phyloP scores from a whole-genome alignment of 2,329 filamentous ascomycete species.

The Botrytis elliptica region DNA sequence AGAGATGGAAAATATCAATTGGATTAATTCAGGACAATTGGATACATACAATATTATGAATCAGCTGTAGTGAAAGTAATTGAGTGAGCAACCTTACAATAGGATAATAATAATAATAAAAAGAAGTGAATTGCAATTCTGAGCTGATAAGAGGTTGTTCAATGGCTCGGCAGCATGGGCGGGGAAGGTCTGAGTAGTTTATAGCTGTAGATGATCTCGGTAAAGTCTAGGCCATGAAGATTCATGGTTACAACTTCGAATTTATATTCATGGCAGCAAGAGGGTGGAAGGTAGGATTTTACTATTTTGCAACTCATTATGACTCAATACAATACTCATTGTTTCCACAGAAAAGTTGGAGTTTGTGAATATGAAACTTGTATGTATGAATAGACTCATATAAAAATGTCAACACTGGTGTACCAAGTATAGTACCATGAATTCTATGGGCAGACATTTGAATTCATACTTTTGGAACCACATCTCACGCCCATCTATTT shows the following conservation, averaged over 20 bases:
- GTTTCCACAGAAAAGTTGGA: no score
- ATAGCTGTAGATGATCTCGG: conserved; percentile 16
- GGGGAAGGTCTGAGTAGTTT: not conserved
- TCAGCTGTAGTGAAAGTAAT: not conserved
- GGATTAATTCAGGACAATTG: not conserved
- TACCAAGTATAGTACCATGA: no score
- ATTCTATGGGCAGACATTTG: no score
- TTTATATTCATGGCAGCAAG: not conserved
- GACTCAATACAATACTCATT: no score
- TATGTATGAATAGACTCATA: not conserved
- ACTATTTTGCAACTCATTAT: no score
- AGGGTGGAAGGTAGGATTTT: no score
- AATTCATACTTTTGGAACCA: not conserved
- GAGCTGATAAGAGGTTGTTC: not conserved
- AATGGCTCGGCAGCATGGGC: not conserved
- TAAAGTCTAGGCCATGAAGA: not conserved
- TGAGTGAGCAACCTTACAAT: not conserved
- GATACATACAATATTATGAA: not conserved
- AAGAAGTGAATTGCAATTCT: not conserved
- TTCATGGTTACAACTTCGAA: not conserved
- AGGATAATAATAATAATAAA: not conserved
- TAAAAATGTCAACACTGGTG: no score
- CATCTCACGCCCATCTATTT: not conserved
- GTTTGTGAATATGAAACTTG: no score
- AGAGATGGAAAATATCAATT: not conserved